Base-by-base conservation (phyloP, 352 stramenopile genomes). In the Globisporangium iwayamae region DNA sequence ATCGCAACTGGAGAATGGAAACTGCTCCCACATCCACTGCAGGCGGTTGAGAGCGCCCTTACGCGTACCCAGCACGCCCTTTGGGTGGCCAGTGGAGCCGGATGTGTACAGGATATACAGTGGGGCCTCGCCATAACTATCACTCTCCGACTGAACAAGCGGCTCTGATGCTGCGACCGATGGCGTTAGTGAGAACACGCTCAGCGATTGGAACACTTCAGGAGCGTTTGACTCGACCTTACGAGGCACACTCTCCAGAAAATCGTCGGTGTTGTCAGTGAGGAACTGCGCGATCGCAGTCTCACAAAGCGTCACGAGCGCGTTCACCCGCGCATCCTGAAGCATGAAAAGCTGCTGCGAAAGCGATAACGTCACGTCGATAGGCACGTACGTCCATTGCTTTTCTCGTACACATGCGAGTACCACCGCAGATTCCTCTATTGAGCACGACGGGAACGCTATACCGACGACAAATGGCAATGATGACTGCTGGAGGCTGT, bases 51-150 rank as follows among this genome's bases (percentile, higher is more conserved):
- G 74, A 3, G 74, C 73, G 1, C 81, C 81, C 1, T 13, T 14
- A 25, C 81, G 62, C 13, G 77, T 83, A 1, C 81, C 81, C 16
- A 87, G 14, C 9, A 90, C 77, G n/a, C 77, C 72, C 48, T 75
- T 79, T 14, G 73, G 64, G 0, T 68, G 20, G 2, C 72, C 75
- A 18, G 77, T 88, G 14, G 81, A 81, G 2, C 81, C 81, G 18
- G 81, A 90, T 7, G 81, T 90, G 57, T 74, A 85, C 20, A 90
- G 41, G 34, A 90, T 64, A 55, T 90, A 88, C 48, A 90, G 38
- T 13, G 81, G 74, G 1, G 50, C 47, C 0, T 45, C 30, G 38
- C 30, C 34, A 10, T 59, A 38, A 1, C 45, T 18, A 39, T 39
- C 11, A 28, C 25, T 28, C 25, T 28, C 25, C 1, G 25, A 28